Conservation (phyloP, 2,329 filamentous ascomycete species). For the Cladosporium oxysporum region DNA sequence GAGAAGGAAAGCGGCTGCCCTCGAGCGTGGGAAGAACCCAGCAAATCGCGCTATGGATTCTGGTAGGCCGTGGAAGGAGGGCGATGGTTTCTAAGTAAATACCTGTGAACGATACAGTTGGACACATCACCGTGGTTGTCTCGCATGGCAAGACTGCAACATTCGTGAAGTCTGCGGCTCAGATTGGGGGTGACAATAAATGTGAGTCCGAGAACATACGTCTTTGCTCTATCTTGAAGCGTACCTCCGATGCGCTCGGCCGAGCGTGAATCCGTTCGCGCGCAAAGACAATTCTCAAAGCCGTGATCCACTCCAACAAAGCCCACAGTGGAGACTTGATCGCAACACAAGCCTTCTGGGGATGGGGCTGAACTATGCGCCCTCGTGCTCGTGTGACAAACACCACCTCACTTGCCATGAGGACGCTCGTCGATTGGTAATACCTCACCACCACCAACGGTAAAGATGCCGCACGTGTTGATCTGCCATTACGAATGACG, state of each 20-base stretch:
- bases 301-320: neutral
- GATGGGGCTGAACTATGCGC: neutral
- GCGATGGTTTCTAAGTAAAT: slow-evolving; percentile 47
- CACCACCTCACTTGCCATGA: neutral
- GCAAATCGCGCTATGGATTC: slow-evolving; percentile 53
- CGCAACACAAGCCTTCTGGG: neutral
- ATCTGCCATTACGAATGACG: neutral
- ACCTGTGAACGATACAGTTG: neutral
- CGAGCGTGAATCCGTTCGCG: neutral
- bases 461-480: neutral
- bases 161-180: neutral
- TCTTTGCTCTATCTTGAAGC: neutral
- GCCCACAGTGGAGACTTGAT: neutral
- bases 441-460: neutral
- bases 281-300: neutral
- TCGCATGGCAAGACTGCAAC: neutral
- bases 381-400: neutral
- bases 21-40: slow-evolving; percentile 54
- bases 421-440: neutral
- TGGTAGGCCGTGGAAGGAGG: slow-evolving; percentile 57
- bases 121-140: neutral
- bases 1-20: slow-evolving; percentile 46
- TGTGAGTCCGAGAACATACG: neutral
- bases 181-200: neutral
- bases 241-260: neutral